Conservation (phyloP, 495 filamentous ascomycete genomes). For the Amniculicola lignicola region DNA sequence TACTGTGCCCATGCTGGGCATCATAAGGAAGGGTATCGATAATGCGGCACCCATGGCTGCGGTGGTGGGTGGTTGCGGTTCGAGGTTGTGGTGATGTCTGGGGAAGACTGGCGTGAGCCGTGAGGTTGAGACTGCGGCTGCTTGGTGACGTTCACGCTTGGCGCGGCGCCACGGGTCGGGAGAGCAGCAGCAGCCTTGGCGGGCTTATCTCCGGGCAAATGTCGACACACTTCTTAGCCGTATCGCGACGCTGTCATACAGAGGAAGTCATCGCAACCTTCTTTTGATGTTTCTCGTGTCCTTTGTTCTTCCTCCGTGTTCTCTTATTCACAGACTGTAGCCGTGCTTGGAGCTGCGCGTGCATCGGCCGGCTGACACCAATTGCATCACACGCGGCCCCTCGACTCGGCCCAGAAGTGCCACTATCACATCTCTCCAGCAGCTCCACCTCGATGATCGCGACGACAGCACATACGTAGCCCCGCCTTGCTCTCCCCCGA, state of each 20-base stretch:
- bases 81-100: not conserved
- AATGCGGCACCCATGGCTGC: conserved; percentile 81
- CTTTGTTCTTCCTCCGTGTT: not conserved
- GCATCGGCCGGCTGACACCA: not conserved
- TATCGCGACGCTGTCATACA: no score
- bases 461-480: conserved; percentile 3
- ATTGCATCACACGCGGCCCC: not conserved
- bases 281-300: not conserved
- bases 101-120: not conserved
- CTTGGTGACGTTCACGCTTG: conserved; percentile 7
- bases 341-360: no score
- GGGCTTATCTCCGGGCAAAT: conserved; percentile 7
- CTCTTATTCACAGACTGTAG: no score
- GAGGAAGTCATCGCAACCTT: no score
- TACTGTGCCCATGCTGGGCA: conserved; percentile 86
- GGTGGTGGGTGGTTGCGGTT: conserved; percentile 21
- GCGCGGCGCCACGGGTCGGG: not conserved
- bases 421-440: conserved; percentile 3
- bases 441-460: conserved; percentile 21
- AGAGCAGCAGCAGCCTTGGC: conserved; percentile 1
- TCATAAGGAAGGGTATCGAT: conserved; percentile 80
- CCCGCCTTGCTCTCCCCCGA: not conserved
- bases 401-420: conserved; percentile 4
- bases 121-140: conserved; percentile 9
- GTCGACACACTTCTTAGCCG: not conserved